Evolutionary conservation across 768 basidiomycete species (phyloP), one percentile per base, ranked within the genome.

Genomic region (Tulasnella sp.): DNA sequence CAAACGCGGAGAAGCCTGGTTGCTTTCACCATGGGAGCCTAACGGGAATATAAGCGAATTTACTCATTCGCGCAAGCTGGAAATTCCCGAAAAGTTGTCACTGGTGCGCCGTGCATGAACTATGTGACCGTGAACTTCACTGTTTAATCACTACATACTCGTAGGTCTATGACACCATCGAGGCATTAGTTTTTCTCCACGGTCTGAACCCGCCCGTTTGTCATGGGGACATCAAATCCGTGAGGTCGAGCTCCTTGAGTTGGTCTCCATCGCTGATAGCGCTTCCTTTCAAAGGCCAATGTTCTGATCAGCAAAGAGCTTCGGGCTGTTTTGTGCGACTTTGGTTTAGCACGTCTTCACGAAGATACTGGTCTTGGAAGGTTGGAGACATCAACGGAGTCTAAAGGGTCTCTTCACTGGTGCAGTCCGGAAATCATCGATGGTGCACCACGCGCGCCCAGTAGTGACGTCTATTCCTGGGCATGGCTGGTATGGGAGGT

Each of bases 381-480:
- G 29, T n/a, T 72, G 39, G 70, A 72, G 32, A 72, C 70, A 16
- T 40, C 70, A 3, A 46, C 15, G 18, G 70, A 35, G 2, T 39
- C 40, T 10, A 72, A 72, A 39, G 70, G 70, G 42, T 72, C 70
- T 2, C 37, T 72, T 15, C 70, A 20, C 3, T 72, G 42, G 39
- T 72, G 70, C 35, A 72, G 70, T 46, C 70, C 70, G 18, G 70
- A 72, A 46, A n/a, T 72, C 29, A 7, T 72, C 15, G 16, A 72
- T 29, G 70, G 35, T 29, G 32, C 15, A 11, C 42, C 37, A 10
- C 70, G 70, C n/a, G 35, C 4, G 7, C 70, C 35, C 1, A 40
- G 32, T 16, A 37, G 70, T 11, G 70, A 72, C 35, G n/a, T 72
- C 0, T 72, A 46, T n/a, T 20, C 70, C 13, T 72, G 70, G 70